Percentiles rank a stretch among this genome's conserved stretches.
Evolutionary conservation across 2,329 filamentous ascomycete genomes (phyloP).

Genomic region (Aspergillus intermedius): DNA sequence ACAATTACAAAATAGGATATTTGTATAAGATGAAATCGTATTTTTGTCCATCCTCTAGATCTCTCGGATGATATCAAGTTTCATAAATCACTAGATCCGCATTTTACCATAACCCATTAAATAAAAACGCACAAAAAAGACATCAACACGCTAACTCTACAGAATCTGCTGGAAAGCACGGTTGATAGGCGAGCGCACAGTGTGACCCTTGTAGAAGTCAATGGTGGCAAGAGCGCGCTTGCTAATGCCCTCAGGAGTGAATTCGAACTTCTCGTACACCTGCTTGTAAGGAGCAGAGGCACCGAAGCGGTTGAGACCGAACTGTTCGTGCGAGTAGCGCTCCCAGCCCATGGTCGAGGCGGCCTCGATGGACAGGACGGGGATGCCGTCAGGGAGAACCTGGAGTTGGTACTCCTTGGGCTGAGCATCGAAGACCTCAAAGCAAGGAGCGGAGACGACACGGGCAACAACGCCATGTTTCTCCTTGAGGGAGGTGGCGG

Average conservation of each 20-base stretch:
- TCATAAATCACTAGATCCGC: conserved; percentile 5
- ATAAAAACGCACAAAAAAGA: conserved; percentile 17
- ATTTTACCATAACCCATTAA: conserved; percentile 22
- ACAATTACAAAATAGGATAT: too few species aligned
- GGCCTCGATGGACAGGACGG: conserved; percentile 87
- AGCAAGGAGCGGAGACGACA: conserved; percentile 92
- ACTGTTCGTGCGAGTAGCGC: conserved; percentile 98
- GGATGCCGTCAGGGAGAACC: conserved; percentile 89
- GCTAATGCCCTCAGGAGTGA: conserved; percentile 91
- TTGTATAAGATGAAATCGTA: neutral
- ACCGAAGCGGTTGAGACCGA: conserved; percentile 98
- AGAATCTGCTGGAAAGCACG: conserved; percentile 96
- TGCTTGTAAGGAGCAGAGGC: conserved; percentile 96
- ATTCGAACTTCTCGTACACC: conserved; percentile 99
- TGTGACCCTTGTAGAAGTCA: conserved; percentile 95
- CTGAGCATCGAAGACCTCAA: conserved; percentile 93
- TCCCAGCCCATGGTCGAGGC: conserved; percentile 98
- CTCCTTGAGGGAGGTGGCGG: conserved; percentile 83
- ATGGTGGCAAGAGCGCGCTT: conserved; percentile 90
- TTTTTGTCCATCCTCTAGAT: conserved; percentile 11
- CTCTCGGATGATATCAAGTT: conserved; percentile 4
- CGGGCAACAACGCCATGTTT: conserved; percentile 82
- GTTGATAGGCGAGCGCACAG: conserved; percentile 91
- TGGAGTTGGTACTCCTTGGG: conserved; percentile 89
- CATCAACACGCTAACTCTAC: conserved; percentile 46